Conservation (phyloP, 352 stramenopile genomes). For the Phytophthora foliorum region DNA sequence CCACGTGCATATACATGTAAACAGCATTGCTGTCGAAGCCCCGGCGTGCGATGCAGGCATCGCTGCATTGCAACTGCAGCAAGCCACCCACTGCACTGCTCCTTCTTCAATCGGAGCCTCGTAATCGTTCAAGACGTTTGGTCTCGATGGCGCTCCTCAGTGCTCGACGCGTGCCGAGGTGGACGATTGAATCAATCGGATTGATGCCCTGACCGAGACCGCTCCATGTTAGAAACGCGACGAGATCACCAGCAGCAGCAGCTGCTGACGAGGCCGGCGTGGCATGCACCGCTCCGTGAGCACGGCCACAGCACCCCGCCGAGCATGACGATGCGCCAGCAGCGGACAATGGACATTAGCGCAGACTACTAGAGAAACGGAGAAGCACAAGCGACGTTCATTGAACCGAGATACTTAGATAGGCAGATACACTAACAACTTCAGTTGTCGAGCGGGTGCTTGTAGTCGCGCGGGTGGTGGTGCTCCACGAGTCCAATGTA, state of each 20-base stretch:
- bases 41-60: background rate
- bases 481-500: constrained; percentile 42
- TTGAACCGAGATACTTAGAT: constrained; percentile 8
- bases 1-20: too few species aligned
- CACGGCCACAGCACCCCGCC: constrained; percentile 22
- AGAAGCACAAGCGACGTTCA: constrained; percentile 15
- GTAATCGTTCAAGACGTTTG: background rate
- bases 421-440: constrained; percentile 1
- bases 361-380: constrained; percentile 11
- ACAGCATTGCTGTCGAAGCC: background rate
- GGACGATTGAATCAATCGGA: constrained; percentile 28
- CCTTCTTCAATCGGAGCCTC: too few species aligned
- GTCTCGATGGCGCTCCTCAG: constrained; percentile 13
- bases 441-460: constrained; percentile 37
- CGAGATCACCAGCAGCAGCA: constrained; percentile 7
- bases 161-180: constrained; percentile 22
- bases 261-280: constrained; percentile 25
- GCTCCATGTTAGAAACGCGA: constrained; percentile 23
- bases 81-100: background rate
- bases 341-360: background rate
- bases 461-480: constrained; percentile 45
- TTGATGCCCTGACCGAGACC: constrained; percentile 30
- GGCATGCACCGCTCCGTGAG: constrained; percentile 29
- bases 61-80: background rate
- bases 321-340: background rate